A percentile compares a stretch with the other conserved stretches of the same genome.
Conservation (phyloP, 768 basidiomycete species). For the Boletus sp. region DNA sequence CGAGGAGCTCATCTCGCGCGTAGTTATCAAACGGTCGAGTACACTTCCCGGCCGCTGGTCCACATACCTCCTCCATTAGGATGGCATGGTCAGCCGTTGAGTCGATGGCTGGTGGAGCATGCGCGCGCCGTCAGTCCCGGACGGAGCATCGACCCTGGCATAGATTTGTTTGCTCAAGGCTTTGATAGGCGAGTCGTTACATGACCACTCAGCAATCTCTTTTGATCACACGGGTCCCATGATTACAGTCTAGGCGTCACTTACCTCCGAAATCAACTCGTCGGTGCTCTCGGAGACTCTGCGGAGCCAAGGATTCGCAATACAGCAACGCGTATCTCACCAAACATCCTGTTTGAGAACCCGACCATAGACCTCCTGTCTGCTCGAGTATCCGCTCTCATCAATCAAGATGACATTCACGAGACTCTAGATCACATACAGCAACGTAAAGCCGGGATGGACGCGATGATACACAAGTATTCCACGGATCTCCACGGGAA, state of each 20-base stretch:
- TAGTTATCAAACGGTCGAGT: slow-evolving; percentile 2
- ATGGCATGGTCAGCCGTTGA: background rate
- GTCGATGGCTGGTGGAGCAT: slow-evolving; percentile 14
- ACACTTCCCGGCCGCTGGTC: background rate
- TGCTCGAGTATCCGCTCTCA: background rate
- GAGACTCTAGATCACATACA: background rate
- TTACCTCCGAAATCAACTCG: slow-evolving; percentile 19
- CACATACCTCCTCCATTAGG: background rate
- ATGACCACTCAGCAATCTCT: background rate
- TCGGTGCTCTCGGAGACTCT: slow-evolving; percentile 24
- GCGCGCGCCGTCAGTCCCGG: background rate
- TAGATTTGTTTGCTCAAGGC: slow-evolving; percentile 30
- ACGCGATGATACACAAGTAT: slow-evolving; percentile 41
- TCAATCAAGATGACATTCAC: background rate
- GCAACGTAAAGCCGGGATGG: slow-evolving; percentile 5
- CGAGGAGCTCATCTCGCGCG: background rate
- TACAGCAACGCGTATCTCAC: slow-evolving; percentile 20
- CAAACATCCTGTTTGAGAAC: slow-evolving; percentile 34
- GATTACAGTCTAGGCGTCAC: slow-evolving; percentile 23
- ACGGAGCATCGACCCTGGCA: background rate
- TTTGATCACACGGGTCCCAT: background rate
- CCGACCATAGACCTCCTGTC: slow-evolving; percentile 27
- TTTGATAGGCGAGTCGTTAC: slow-evolving; percentile 29
- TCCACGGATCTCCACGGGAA: slow-evolving; percentile 1
- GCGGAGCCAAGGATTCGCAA: slow-evolving; percentile 20